Base-by-base conservation (phyloP, 108 stramenopile genomes). In the Nannochloropsis granulata region DNA sequence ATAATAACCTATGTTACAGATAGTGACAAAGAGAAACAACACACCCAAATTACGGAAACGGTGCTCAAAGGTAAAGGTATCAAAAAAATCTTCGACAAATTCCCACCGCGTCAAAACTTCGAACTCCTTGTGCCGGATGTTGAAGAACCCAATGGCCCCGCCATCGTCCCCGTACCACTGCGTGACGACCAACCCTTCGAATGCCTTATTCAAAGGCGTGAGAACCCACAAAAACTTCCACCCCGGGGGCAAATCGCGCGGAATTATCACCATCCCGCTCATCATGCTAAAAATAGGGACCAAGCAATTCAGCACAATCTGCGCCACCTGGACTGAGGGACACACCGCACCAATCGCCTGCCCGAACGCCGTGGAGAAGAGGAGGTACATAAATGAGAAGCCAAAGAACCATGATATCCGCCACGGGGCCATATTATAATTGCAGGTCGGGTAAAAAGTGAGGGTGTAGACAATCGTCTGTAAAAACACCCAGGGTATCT, bases 171-270 rank as follows among this genome's bases (percentile, higher is more conserved):
- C 25, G 86, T 78, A 16, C 56, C 56, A 86, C 82, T 44, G 34
- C 44, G 86, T 83, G 44, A 83, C 46, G 25, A 86, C 34, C 19
- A 86, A 82, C n/a, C 86, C 86, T 23, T 86, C 82, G 13, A 86
- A 81, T 1, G 21, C 86, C 23, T 86, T 82, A 42, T 86, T 82
- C 42, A 86, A 83, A n/a, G 86, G 86, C 23, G 82, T 82, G 8
- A 86, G 23, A 82, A 82, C 82, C 43, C 82, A 86, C 45, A 86
- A 21, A 45, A 86, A 86, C 78, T 23, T 83, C 82, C 82, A 86
- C 45, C 43, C 78, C 19, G 12, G 19, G 13, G 86, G 86, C 3
- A 81, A 34, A 25, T 81, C 86, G 25, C 21, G 19, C 44, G 25
- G 45, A 23, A n/a, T 24, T 3, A 81, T 81, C 7, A 81, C 43